Conservation (phyloP, 805 yeast species). For the Grigorovia humatica region DNA sequence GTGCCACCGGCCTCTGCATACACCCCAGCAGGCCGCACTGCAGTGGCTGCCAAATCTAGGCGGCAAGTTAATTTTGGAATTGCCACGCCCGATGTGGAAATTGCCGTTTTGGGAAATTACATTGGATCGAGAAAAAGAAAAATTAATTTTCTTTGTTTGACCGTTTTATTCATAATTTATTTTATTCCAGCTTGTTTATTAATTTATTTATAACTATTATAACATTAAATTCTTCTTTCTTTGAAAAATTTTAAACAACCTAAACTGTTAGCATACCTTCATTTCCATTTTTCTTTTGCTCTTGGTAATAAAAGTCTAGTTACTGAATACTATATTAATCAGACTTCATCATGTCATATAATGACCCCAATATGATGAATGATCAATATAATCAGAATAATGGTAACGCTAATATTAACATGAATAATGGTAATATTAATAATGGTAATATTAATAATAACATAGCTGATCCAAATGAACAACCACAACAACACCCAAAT, state of each 20-base stretch:
- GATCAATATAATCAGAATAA: background rate
- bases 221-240: background rate
- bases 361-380: slow-evolving; percentile 11
- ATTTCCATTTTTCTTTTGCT: background rate
- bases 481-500: background rate
- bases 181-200: background rate
- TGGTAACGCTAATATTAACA: background rate
- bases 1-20: too few relatives aligned
- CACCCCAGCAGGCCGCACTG: background rate
- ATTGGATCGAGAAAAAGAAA: background rate
- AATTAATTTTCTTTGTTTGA: background rate
- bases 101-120: background rate
- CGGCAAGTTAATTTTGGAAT: background rate
- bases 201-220: background rate
- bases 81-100: background rate
- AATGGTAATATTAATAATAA: background rate
- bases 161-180: background rate
- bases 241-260: background rate
- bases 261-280: background rate
- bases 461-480: background rate
- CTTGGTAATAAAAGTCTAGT: background rate
- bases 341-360: slow-evolving; percentile 16
- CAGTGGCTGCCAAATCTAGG: background rate
- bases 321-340: background rate
- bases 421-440: background rate